Evolutionary conservation across 1,284 basidiomycete genomes (phyloP), one percentile per base, ranked within the genome.

Genomic region (Apiotrichum montevideense): DNA sequence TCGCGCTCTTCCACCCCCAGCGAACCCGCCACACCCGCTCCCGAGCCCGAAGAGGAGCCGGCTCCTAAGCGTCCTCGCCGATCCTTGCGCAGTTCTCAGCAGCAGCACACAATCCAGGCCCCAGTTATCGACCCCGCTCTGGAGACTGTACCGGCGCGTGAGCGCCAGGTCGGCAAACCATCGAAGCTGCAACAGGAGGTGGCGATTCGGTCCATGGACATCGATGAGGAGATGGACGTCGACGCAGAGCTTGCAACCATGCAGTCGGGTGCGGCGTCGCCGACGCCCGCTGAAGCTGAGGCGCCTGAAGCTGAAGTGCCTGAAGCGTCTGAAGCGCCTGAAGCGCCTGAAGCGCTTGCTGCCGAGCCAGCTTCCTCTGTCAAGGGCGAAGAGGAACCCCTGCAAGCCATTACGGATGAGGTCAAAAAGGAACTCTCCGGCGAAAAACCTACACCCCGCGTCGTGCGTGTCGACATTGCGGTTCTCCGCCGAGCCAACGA

Each of bases 401-500:
- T 58, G n/a, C 34, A 39, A 1, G 39, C 55, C 35, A 35, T 60
- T 6, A 8, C 6, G 15, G 47, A 56, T 4, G 44, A 46, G 9
- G 7, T 35, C 46, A 48, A 51, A 48, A 35, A 44, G 2, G 54
- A 52, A 4, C 11, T 15, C 6, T 15, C 41, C 6, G 3, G 9
- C 15, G 45, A 53, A 33, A 37, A 52, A 2, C 32, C 46, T 21
- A 46, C 47, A 6, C 15, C 34, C 8, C 46, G 49, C 13, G 39
- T 43, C n/a, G 52, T 35, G 3, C 63, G 68, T 5, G 58, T 70
- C 9, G 68, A 71, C 54, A 53, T 74, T 3, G 63, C 65, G 3
- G 51, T 55, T 3, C 56, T 72, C 32, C 51, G 65, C n/a, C 58
- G 65, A 9, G 51, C 50, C 7, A 69, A 71, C 51, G 71, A 74